These are phyloP conservation scores for Artemisia annua DNA, from an alignment of 129 eudicot species.

Conservation along the genomic window DNA sequence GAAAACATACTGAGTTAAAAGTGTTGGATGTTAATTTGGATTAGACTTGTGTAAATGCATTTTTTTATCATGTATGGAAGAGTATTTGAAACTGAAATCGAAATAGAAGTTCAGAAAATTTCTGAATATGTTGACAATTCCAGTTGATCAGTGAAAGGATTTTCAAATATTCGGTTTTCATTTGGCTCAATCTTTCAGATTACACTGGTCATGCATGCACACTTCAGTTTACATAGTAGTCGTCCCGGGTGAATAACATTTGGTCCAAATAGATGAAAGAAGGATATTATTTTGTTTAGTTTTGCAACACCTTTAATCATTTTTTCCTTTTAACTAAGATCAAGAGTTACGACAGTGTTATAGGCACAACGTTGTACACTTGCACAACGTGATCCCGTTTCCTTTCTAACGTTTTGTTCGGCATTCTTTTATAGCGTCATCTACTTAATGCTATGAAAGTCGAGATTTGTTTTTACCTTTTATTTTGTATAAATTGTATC, in stretches of 20 bases:
- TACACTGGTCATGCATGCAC: neutral
- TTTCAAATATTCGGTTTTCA: neutral
- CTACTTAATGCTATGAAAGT: too few relatives aligned
- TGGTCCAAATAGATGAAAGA: too few relatives aligned
- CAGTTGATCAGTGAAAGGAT: neutral
- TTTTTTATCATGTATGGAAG: constrained; percentile 7
- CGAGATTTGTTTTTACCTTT: too few relatives aligned
- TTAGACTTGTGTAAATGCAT: constrained; percentile 15
- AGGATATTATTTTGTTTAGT: too few relatives aligned
- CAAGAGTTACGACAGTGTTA: too few relatives aligned
- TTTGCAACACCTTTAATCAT: too few relatives aligned
- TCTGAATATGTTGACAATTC: neutral
- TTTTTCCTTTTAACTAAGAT: too few relatives aligned
- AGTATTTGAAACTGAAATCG: neutral
- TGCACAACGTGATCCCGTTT: neutral
- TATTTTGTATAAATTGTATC: too few relatives aligned
- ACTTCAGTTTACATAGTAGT: too few relatives aligned
- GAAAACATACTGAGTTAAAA: neutral
- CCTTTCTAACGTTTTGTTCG: too few relatives aligned
- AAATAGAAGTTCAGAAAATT: constrained; percentile 20
- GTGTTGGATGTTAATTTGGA: constrained; percentile 4
- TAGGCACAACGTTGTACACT: neutral
- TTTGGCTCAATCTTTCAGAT: neutral
- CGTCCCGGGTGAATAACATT: too few relatives aligned
- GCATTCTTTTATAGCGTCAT: too few relatives aligned